These are phyloP conservation scores for Alternaria triticimaculans DNA, from an alignment of 2,329 filamentous ascomycete genomes.

Conservation along the genomic window DNA sequence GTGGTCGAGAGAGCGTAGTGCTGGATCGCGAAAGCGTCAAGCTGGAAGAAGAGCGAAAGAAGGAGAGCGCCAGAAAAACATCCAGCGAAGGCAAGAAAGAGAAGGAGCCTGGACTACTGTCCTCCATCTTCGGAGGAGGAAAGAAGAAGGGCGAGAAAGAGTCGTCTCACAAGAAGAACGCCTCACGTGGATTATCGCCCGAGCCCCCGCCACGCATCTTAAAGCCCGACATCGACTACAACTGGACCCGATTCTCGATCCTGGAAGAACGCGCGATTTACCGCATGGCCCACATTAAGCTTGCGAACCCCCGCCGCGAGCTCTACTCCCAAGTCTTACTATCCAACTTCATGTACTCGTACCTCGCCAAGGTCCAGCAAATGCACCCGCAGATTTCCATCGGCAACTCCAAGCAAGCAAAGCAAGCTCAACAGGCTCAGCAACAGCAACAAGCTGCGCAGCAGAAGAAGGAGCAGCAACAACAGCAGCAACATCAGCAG, in stretches of 20 bases:
- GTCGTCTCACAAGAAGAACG: slow-evolving; percentile 73
- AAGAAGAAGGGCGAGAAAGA: slow-evolving; percentile 88
- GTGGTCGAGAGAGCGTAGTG: slow-evolving; percentile 80
- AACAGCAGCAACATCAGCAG: slow-evolving; percentile 53
- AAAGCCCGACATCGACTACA: slow-evolving; percentile 89
- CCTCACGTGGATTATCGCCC: slow-evolving; percentile 76
- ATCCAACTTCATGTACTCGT: slow-evolving; percentile 99
- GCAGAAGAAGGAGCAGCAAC: slow-evolving; percentile 53
- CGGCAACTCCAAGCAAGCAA: slow-evolving; percentile 77
- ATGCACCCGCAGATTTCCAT: slow-evolving; percentile 97
- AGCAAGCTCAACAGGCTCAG: slow-evolving; percentile 64
- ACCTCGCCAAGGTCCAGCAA: slow-evolving; percentile 96
- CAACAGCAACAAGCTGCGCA: slow-evolving; percentile 54
- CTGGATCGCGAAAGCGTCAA: slow-evolving; percentile 79
- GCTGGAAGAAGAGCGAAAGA: slow-evolving; percentile 81
- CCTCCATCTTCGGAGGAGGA: slow-evolving; percentile 86
- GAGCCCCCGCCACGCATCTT: slow-evolving; percentile 74
- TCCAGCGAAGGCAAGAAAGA: slow-evolving; percentile 78
- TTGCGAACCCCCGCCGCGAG: slow-evolving; percentile 93
- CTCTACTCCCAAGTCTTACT: slow-evolving; percentile 93
- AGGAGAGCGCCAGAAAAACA: slow-evolving; percentile 76
- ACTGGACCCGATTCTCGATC: slow-evolving; percentile 94
- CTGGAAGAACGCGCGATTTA: slow-evolving; percentile 97
- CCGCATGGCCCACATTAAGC: slow-evolving; percentile 97
- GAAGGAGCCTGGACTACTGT: slow-evolving; percentile 86